Evolutionary conservation across 192 early-diverging fungal species (phyloP).

Genomic region (Linnemannia schmuckeri): DNA sequence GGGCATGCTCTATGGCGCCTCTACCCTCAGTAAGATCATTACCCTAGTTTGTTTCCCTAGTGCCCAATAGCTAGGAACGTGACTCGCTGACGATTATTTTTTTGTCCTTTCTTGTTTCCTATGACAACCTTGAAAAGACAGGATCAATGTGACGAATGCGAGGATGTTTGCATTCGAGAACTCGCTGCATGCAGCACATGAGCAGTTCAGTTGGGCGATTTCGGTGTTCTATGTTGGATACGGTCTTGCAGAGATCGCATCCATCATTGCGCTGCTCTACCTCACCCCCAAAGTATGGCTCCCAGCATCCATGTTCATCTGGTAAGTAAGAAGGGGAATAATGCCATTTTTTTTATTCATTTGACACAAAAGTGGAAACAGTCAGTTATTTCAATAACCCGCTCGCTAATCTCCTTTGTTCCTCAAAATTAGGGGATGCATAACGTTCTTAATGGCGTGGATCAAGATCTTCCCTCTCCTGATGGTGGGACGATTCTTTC

Average conservation of each 20-base stretch:
- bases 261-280: slow-evolving; percentile 28
- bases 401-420: neutral
- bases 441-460: slow-evolving; percentile 40
- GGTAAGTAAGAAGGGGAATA: slow-evolving; percentile 6
- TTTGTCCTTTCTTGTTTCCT: neutral
- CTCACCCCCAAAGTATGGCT: slow-evolving; percentile 46
- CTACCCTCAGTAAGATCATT: slow-evolving; percentile 26
- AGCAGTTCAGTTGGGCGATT: slow-evolving; percentile 41
- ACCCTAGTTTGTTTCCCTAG: neutral
- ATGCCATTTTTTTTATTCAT: too few species aligned
- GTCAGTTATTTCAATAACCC: too few species aligned
- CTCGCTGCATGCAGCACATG: slow-evolving; percentile 21
- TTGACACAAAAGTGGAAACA: too few species aligned
- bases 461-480: slow-evolving; percentile 8
- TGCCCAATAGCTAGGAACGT: neutral
- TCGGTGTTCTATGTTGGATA: slow-evolving; percentile 37
- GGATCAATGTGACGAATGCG: slow-evolving; percentile 43
- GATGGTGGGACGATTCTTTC: slow-evolving; percentile 14
- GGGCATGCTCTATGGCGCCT: slow-evolving; percentile 46
- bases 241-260: slow-evolving; percentile 38
- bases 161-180: slow-evolving; percentile 38
- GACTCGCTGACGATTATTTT: neutral
- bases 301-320: slow-evolving; percentile 39
- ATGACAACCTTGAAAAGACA: neutral
- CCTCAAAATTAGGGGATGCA: slow-evolving; percentile 22